Evolutionary conservation across 805 yeast species (phyloP).

Genomic region (Saturnispora sanitii): DNA sequence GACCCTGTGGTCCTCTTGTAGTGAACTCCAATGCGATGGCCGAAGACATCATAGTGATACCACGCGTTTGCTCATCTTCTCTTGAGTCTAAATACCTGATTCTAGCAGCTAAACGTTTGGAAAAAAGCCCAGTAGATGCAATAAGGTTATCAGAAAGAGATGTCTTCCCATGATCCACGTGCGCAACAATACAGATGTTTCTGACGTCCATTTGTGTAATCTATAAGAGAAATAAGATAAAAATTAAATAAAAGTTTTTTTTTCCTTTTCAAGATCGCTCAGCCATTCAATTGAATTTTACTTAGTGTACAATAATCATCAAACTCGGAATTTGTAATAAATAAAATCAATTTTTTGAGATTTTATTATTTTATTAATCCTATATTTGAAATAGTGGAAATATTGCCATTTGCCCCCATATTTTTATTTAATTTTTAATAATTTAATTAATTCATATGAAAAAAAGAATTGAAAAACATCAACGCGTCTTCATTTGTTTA

Average conservation of each 20-base stretch:
- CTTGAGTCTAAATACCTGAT: constrained; percentile 87
- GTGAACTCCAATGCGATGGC: constrained; percentile 91
- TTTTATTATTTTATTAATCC: too few species aligned
- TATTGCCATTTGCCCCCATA: too few species aligned
- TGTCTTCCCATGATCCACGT: constrained; percentile 98
- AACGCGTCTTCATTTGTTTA: not conserved
- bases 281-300: too few species aligned
- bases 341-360: too few species aligned
- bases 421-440: too few species aligned
- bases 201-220: constrained; percentile 47
- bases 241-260: not conserved
- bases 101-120: constrained; percentile 91
- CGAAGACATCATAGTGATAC: constrained; percentile 95
- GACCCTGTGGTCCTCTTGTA: constrained; percentile 34
- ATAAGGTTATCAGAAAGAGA: constrained; percentile 84
- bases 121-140: constrained; percentile 94
- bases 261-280: too few species aligned
- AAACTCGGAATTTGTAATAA: too few species aligned
- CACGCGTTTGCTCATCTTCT: constrained; percentile 91
- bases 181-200: constrained; percentile 92
- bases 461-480: too few species aligned
- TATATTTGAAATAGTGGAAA: too few species aligned
- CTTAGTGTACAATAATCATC: too few species aligned
- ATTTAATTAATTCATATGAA: too few species aligned
- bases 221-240: not conserved